These are phyloP conservation scores for Hypoxylon sp. DNA, from an alignment of 2,329 filamentous ascomycete genomes.

Conservation along the genomic window DNA sequence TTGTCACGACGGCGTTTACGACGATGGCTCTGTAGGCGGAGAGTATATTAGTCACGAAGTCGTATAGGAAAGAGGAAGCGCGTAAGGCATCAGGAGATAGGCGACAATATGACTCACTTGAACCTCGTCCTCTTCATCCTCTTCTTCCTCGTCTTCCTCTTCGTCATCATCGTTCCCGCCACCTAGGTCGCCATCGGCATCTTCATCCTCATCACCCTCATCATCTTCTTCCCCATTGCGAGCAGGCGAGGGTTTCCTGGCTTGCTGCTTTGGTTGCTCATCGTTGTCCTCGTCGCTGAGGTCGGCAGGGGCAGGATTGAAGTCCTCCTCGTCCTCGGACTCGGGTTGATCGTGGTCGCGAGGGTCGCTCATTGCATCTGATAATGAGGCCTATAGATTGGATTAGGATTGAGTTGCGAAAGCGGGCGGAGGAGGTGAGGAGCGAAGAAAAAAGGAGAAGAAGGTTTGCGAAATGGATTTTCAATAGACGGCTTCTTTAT, in stretches of 20 bases:
- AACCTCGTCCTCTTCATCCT: conserved; percentile 75
- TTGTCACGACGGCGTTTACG: conserved; percentile 85
- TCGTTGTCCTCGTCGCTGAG: conserved; percentile 79
- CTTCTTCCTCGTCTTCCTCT: conserved; percentile 64
- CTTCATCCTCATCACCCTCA: conserved; percentile 66
- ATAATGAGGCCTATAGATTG: conserved; percentile 27
- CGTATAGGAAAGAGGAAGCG: neutral
- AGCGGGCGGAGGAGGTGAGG: conserved; percentile 8
- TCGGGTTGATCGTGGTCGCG: conserved; percentile 66
- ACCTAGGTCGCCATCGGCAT: conserved; percentile 62
- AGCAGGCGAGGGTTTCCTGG: conserved; percentile 47
- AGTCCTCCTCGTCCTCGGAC: conserved; percentile 86
- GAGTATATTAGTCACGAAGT: conserved; percentile 18
- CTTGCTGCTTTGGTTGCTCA: conserved; percentile 44
- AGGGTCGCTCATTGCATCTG: conserved; percentile 63
- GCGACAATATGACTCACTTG: conserved; percentile 63
- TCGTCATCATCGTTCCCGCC: conserved; percentile 72
- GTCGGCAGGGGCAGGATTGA: conserved; percentile 85
- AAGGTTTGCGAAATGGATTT: conserved; percentile 19
- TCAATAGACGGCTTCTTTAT: conserved; percentile 40
- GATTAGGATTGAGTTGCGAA: conserved; percentile 1
- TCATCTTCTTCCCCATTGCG: conserved; percentile 55
- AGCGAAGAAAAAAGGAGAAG: conserved; percentile 4
- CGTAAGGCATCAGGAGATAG: neutral
- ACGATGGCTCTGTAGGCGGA: conserved; percentile 70